Evolutionary conservation across 2,329 filamentous ascomycete species (phyloP), one percentile per base, ranked within the genome.

Genomic region (Ophiocordyceps camponoti-leonardi): DNA sequence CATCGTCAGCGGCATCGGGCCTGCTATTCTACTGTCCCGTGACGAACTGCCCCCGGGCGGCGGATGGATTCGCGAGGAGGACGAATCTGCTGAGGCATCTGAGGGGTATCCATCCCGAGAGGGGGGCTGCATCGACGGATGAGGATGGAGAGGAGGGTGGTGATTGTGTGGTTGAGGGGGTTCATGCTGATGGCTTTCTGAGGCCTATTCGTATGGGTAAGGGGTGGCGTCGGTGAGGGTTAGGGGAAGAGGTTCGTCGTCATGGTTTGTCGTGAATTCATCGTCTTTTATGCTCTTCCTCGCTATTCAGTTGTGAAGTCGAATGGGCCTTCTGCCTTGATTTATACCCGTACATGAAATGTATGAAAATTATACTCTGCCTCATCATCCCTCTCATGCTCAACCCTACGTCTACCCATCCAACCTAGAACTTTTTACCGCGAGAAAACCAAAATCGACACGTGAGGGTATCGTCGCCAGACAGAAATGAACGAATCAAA

Each of bases 11-110:
- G 28, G 58, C 61, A 1, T 56, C 67, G 47, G 51, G 57, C 44
- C 49, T 61, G 18, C 26, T 65, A 13, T 45, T 61, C 43, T 61
- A 58, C 45, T 68, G 66, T 35, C 62, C 65, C 6, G 53, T 67
- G 2, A 41, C 56, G 0, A 51, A 55, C 0, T 68, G 66, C 48
- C 56, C 56, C 39, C 63, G 66, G 18, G 57, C 63, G 2, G 53
- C 49, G 0, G 56, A 54, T 23, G 63, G 63, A 0, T 68, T 68
- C 50, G 45, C 51, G 6, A 55, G 62, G 4, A 54, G 56, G 31
- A 44, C 54, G 3, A 67, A 67, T 44, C 54, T 67, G 23, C 53
- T 51, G 14, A 58, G 64, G 12, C 66, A 68, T 45, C 51, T 68
- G 49, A 14, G 7, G 12, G 16, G 31, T 6, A 4, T 33, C 12